phyloP scores from a whole-genome alignment of 768 basidiomycete species.

The Cantharellus cinnabarinus region DNA sequence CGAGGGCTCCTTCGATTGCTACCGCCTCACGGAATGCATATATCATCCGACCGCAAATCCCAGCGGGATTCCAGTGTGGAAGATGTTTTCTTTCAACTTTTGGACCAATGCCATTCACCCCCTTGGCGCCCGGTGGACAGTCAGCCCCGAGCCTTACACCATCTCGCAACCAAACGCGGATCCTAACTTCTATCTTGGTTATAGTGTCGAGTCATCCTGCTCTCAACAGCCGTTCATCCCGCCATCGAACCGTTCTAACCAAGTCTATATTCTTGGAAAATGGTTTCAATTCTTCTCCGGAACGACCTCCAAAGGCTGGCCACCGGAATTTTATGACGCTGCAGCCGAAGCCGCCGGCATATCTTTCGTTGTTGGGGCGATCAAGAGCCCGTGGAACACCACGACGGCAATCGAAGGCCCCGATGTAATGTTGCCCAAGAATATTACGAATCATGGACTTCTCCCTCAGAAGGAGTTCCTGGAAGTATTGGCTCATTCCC shows the following conservation, averaged over 20 bases:
- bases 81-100: conserved; percentile 1
- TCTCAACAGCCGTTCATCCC: not conserved
- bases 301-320: not conserved
- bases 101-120: not conserved
- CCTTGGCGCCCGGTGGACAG: conserved; percentile 1
- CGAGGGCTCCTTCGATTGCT: not conserved
- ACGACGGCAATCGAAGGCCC: not conserved
- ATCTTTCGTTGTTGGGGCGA: not conserved
- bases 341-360: not conserved
- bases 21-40: not conserved
- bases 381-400: not conserved
- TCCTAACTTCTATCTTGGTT: conserved; percentile 4
- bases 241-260: not conserved
- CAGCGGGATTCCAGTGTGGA: conserved; percentile 1
- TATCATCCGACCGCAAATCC: not conserved
- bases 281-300: not conserved
- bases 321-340: not conserved
- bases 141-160: not conserved
- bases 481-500: conserved; percentile 1
- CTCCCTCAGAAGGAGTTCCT: conserved; percentile 1
- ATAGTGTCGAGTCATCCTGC: conserved; percentile 1
- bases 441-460: not conserved
- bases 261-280: conserved; percentile 5
- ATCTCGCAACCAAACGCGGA: not conserved
- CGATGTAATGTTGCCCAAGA: not conserved